Percentiles rank a stretch among this genome's conserved stretches.
These are phyloP conservation scores for Cicer cuneatum DNA, from an alignment of 306 rosid genomes.

Conservation along the genomic window DNA sequence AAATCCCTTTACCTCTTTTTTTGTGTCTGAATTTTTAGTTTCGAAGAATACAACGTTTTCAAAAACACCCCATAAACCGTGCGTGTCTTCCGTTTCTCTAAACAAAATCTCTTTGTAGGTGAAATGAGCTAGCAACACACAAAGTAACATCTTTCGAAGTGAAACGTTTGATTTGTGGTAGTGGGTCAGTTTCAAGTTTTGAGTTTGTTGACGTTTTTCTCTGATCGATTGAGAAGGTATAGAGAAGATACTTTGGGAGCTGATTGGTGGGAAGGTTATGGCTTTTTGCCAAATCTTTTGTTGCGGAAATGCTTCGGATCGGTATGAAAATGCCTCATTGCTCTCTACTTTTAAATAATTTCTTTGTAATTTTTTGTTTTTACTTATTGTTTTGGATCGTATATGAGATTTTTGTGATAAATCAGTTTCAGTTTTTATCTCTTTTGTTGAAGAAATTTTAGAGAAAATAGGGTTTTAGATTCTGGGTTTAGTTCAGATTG, in stretches of 20 bases:
- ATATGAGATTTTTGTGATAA: slow-evolving; percentile 19
- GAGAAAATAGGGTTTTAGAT: slow-evolving; percentile 42
- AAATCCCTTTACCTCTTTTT: neutral
- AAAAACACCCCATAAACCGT: neutral
- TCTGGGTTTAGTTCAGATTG: slow-evolving; percentile 49
- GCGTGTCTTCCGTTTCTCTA: slow-evolving; percentile 44
- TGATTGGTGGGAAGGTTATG: slow-evolving; percentile 57
- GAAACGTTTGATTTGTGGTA: slow-evolving; percentile 42
- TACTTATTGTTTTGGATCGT: slow-evolving; percentile 25
- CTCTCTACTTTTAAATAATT: neutral
- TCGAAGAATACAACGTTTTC: slow-evolving; percentile 50
- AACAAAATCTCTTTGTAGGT: slow-evolving; percentile 36
- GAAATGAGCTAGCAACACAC: slow-evolving; percentile 29
- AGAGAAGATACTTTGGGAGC: slow-evolving; percentile 20
- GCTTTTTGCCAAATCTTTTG: slow-evolving; percentile 65
- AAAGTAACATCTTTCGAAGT: slow-evolving; percentile 37
- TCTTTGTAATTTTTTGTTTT: slow-evolving; percentile 28
- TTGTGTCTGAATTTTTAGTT: slow-evolving; percentile 1
- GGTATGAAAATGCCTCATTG: slow-evolving; percentile 58
- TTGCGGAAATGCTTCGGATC: slow-evolving; percentile 72
- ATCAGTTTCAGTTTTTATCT: slow-evolving; percentile 16
- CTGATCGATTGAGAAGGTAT: slow-evolving; percentile 34
- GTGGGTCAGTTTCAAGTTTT: slow-evolving; percentile 55
- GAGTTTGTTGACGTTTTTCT: slow-evolving; percentile 40
- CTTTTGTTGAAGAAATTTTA: slow-evolving; percentile 26